A percentile compares a stretch with the other conserved stretches of the same genome.
phyloP scores from a whole-genome alignment of 495 filamentous ascomycete genomes.

The Hypoxylon fragiforme region DNA sequence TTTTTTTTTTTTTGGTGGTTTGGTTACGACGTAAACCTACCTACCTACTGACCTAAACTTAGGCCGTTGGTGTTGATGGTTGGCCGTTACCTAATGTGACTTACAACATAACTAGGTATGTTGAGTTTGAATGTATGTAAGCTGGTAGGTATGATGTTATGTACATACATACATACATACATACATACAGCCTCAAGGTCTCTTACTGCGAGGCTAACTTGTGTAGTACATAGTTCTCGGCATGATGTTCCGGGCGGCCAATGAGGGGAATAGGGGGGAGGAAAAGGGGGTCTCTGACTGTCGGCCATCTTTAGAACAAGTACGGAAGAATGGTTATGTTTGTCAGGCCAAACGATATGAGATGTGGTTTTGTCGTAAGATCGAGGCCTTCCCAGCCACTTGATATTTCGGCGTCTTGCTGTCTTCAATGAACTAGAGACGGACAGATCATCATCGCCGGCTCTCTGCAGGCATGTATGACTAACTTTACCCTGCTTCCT shows the following conservation, averaged over 20 bases:
- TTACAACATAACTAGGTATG: too few relatives aligned
- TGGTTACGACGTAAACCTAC: too few relatives aligned
- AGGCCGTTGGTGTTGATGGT: too few relatives aligned
- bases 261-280: neutral
- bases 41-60: too few relatives aligned
- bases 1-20: too few relatives aligned
- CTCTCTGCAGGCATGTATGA: conserved; percentile 31
- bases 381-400: conserved; percentile 25
- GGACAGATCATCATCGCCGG: conserved; percentile 15
- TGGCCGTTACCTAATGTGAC: too few relatives aligned
- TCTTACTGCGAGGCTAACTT: neutral
- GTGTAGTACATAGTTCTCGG: conserved; percentile 9
- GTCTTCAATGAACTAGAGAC: too few relatives aligned
- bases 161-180: too few relatives aligned
- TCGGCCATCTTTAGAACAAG: neutral
- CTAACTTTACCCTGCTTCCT: too few relatives aligned
- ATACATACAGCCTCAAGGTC: neutral
- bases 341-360: neutral
- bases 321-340: neutral
- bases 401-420: conserved; percentile 23
- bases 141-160: too few relatives aligned
- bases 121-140: too few relatives aligned
- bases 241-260: conserved; percentile 10
- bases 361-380: conserved; percentile 1
- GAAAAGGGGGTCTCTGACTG: neutral